These are phyloP conservation scores for Beauveria medogensis DNA, from an alignment of 2,329 filamentous ascomycete species.

Conservation along the genomic window DNA sequence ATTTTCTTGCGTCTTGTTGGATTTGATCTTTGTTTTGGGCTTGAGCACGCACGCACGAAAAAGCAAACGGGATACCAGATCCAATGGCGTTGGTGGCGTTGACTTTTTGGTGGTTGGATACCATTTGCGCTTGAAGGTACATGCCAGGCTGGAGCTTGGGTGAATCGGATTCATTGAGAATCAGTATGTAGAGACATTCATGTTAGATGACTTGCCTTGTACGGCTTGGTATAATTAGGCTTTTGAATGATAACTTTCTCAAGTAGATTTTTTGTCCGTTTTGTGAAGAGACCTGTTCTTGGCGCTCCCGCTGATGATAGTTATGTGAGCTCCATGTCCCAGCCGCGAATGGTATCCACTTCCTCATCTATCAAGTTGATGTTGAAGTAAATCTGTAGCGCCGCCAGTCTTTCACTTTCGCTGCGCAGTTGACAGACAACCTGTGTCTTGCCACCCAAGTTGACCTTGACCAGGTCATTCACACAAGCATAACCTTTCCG, in stretches of 20 bases:
- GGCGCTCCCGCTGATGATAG: neutral
- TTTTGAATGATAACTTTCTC: constrained; percentile 4
- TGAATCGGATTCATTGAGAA: neutral
- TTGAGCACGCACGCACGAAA: neutral
- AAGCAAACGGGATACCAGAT: neutral
- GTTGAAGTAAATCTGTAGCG: neutral
- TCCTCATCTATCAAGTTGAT: neutral
- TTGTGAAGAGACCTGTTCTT: neutral
- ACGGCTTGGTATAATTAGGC: constrained; percentile 9
- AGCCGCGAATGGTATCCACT: neutral
- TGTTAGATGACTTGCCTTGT: constrained; percentile 10
- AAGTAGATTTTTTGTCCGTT: neutral
- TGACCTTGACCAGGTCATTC: constrained; percentile 41
- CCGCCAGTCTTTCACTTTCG: constrained; percentile 32
- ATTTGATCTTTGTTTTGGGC: neutral
- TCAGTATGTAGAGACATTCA: constrained; percentile 6
- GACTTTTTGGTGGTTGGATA: constrained; percentile 6
- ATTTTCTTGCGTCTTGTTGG: neutral
- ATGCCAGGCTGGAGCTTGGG: neutral
- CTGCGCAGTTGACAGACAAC: constrained; percentile 34
- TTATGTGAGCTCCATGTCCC: neutral
- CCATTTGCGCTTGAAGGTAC: neutral
- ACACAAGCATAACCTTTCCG: constrained; percentile 43
- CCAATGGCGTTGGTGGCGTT: constrained; percentile 9
- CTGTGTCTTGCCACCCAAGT: constrained; percentile 38